Conservation (phyloP, 371 early-diverging fungal species). For the Saksenaea vasiformis region DNA sequence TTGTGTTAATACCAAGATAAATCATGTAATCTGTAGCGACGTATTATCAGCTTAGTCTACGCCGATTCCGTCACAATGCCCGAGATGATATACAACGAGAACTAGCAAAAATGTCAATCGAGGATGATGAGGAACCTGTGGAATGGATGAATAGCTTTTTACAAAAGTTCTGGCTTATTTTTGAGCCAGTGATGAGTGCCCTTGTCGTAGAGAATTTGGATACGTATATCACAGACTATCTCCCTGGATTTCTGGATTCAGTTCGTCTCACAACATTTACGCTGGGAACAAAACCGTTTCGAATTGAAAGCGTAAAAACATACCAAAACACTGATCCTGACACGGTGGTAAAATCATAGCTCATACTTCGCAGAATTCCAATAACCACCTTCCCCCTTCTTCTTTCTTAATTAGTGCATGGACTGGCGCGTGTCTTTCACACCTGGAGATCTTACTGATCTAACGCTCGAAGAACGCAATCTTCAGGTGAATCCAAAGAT, state of each 20-base stretch:
- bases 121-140: slow-evolving; percentile 75
- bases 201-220: slow-evolving; percentile 76
- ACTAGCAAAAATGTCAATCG: slow-evolving; percentile 46
- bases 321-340: slow-evolving; percentile 80
- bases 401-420: slow-evolving; percentile 63
- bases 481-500: slow-evolving; percentile 88
- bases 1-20: background rate
- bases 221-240: slow-evolving; percentile 72
- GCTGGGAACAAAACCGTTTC: slow-evolving; percentile 93
- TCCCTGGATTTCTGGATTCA: slow-evolving; percentile 89
- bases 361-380: background rate
- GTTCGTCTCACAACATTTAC: slow-evolving; percentile 93
- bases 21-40: slow-evolving; percentile 42
- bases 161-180: slow-evolving; percentile 89
- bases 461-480: slow-evolving; percentile 61
- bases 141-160: slow-evolving; percentile 97
- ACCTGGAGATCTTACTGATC: slow-evolving; percentile 77
- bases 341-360: slow-evolving; percentile 60
- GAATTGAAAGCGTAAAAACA: slow-evolving; percentile 83
- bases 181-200: slow-evolving; percentile 89
- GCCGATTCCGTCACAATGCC: slow-evolving; percentile 61
- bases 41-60: slow-evolving; percentile 67
- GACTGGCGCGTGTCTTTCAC: slow-evolving; percentile 91
- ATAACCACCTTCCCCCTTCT: no score
- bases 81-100: slow-evolving; percentile 75